These are phyloP conservation scores for Pythium dissotocum DNA, from an alignment of 352 stramenopile species.

Conservation along the genomic window DNA sequence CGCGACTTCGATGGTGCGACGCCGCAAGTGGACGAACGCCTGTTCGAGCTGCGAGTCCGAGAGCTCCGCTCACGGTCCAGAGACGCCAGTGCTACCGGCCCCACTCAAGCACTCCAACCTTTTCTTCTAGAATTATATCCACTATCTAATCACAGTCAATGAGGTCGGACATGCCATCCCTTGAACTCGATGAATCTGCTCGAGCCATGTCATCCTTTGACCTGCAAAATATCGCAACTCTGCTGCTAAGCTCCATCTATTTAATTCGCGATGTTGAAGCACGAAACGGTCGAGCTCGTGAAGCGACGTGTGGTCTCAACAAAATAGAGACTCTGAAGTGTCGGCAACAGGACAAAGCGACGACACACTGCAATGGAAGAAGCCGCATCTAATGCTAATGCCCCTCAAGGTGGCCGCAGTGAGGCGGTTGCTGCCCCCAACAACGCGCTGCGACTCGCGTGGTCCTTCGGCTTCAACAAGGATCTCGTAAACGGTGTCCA, in stretches of 20 bases:
- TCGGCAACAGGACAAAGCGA: too few relatives aligned
- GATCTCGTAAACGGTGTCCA: conserved; percentile 86
- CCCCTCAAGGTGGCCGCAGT: neutral
- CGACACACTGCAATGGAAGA: neutral
- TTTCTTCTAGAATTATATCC: neutral
- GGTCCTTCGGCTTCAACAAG: conserved; percentile 93
- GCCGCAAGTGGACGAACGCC: conserved; percentile 30
- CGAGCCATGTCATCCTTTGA: neutral
- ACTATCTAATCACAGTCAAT: too few relatives aligned
- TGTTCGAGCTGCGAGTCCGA: conserved; percentile 2
- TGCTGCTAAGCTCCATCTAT: neutral
- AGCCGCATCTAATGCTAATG: neutral
- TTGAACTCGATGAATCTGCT: too few relatives aligned
- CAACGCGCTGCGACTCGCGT: conserved; percentile 73
- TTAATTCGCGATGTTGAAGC: neutral
- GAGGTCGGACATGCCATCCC: too few relatives aligned
- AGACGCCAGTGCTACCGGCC: neutral
- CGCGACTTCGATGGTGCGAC: conserved; percentile 25
- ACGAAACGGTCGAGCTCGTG: neutral
- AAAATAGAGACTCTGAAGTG: too few relatives aligned
- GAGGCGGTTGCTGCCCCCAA: neutral
- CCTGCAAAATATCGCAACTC: neutral
- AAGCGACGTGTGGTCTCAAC: neutral
- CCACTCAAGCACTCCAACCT: neutral
- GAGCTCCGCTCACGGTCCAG: neutral